Base-by-base conservation (phyloP, 345 rosid species). In the Fremontodendron californicum region DNA sequence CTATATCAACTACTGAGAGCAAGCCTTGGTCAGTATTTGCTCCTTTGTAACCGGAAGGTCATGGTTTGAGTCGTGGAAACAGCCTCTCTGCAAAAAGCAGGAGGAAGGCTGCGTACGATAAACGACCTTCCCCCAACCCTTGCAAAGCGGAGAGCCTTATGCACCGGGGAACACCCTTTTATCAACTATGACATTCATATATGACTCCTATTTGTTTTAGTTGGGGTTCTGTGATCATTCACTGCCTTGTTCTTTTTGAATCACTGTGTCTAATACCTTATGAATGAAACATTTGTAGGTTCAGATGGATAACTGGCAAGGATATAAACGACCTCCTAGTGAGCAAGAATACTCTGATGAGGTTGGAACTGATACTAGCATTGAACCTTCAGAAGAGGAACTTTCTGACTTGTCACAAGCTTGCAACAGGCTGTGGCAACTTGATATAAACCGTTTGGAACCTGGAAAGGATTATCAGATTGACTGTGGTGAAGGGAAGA, bases 401-500 rank as follows among this genome's bases (percentile, higher is more conserved):
- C 94, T 95, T 76, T 75, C 90, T 60, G 91, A 90, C 76, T 80
- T 95, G 18, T 90, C 94, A 40, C 88, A 83, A 84, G 98, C 96
- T 78, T 95, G 97, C 84, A 85, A 86, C 89, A 90, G 76, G 82
- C 92, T 95, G 46, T 95, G 99, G 98, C 90, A 95, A 82, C 94
- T 93, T 18, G 97, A 95, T 74, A 65, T 65, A 0, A 93, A 92
- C 83, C 93, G 98, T 48, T 84, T 93, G 81, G 79, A 83, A 31
- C 99, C 99, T 18, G 93, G 92, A 68, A 90, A 79, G 81, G 96
- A 93, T 79, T 95, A 95, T 60, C 84, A 84, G 81, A 95, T 95
- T 76, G 99, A 95, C 75, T 90, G 94, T 54, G 99, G 97, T 74
- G 99, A 88, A 63, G 99, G 98, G 55, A 95, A 93, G 82, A 93